These are phyloP conservation scores for Scheffersomyces quercinus DNA, from an alignment of 1,139 yeast species.

Conservation along the genomic window DNA sequence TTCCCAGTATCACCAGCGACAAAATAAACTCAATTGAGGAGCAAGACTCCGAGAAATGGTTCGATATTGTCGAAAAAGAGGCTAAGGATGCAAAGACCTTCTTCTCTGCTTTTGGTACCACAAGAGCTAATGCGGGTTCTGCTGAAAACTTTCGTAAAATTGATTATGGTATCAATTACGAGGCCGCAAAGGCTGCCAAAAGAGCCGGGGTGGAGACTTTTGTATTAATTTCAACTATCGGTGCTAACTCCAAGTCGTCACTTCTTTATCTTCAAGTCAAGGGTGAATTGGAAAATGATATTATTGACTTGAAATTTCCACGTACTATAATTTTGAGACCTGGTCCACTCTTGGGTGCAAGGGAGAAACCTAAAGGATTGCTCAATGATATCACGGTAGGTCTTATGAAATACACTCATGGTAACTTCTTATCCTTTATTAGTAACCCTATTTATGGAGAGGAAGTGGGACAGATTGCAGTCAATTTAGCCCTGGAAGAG, in stretches of 20 bases:
- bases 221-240: conserved; percentile 61
- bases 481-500: conserved; percentile 25
- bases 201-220: conserved; percentile 62
- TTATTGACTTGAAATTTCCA: conserved; percentile 59
- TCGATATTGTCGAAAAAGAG: conserved; percentile 19
- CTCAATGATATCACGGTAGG: conserved; percentile 23
- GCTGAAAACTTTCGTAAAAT: conserved; percentile 62
- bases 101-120: conserved; percentile 75
- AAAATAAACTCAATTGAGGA: conserved; percentile 36
- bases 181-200: conserved; percentile 69
- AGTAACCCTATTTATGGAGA: conserved; percentile 45
- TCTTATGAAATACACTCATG: conserved; percentile 34
- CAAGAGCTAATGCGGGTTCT: conserved; percentile 69
- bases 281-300: conserved; percentile 64
- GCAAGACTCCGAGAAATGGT: conserved; percentile 45
- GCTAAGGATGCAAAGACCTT: conserved; percentile 28
- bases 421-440: conserved; percentile 22
- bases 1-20: conserved; percentile 17
- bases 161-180: conserved; percentile 68
- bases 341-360: conserved; percentile 63
- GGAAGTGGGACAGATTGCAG: conserved; percentile 51
- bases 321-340: conserved; percentile 71
- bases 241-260: conserved; percentile 56
- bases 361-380: conserved; percentile 46
- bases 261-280: conserved; percentile 58